Conservation (phyloP, 1,284 basidiomycete genomes). For the Hortiboletus rubellus region DNA sequence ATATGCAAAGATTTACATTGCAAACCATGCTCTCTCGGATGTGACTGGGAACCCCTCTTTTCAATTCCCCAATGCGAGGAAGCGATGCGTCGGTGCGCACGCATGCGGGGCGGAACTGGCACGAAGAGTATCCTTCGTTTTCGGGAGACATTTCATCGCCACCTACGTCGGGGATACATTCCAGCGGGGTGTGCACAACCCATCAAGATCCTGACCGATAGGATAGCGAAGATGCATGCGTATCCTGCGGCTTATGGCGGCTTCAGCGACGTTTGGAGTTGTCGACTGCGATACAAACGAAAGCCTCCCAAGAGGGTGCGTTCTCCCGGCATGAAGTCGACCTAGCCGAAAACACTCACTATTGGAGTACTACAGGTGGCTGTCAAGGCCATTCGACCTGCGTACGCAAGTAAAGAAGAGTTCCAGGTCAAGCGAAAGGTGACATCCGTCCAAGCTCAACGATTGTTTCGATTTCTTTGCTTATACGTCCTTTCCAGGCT, state of each 20-base stretch:
- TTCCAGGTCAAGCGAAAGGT: conserved; percentile 38
- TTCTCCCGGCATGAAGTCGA: neutral
- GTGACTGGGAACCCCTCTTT: no score
- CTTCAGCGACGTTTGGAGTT: conserved; percentile 31
- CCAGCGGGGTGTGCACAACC: neutral
- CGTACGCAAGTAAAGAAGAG: conserved; percentile 30
- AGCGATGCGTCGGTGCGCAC: neutral
- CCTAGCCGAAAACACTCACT: neutral
- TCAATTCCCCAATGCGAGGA: no score
- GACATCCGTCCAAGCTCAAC: neutral
- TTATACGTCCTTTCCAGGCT: conserved; percentile 26
- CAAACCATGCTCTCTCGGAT: no score
- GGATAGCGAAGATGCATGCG: conserved; percentile 8
- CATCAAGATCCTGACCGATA: conserved; percentile 17
- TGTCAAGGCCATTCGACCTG: conserved; percentile 44
- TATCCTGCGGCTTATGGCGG: conserved; percentile 27
- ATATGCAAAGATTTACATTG: fast-evolving
- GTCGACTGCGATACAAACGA: conserved; percentile 1
- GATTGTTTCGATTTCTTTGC: neutral
- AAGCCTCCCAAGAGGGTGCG: conserved; percentile 14
- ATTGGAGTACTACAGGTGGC: conserved; percentile 35
- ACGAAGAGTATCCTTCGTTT: neutral
- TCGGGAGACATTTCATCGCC: neutral
- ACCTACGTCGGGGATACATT: neutral
- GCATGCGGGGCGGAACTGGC: neutral